Evolutionary conservation across 352 stramenopile genomes (phyloP).

Genomic region (Phytopythium ostracodes): DNA sequence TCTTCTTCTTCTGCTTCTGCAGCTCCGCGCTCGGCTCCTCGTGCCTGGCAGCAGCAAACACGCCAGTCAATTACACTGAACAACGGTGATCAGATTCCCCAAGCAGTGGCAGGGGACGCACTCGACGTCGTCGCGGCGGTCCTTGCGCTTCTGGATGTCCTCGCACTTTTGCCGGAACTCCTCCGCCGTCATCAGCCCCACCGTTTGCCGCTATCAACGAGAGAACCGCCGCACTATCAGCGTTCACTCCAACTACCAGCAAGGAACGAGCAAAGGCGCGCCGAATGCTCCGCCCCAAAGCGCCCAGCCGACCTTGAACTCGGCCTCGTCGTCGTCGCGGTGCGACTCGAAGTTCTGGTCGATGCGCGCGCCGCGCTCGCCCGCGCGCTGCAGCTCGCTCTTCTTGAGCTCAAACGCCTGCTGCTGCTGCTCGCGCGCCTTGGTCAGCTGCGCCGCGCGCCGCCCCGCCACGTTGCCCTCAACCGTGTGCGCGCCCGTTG

Average conservation of each 20-base stretch:
- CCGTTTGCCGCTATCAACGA: constrained; percentile 61
- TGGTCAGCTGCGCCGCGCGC: constrained; percentile 87
- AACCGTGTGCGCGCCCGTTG: constrained; percentile 93
- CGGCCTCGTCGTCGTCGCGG: constrained; percentile 71
- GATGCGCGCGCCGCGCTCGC: constrained; percentile 81
- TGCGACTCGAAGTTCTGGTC: constrained; percentile 90
- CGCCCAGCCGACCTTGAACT: constrained; percentile 83
- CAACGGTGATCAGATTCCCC: background rate
- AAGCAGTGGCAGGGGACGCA: constrained; percentile 12
- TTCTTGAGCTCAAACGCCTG: constrained; percentile 93
- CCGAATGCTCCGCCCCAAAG: no score
- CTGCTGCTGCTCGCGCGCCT: constrained; percentile 92
- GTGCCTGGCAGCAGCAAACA: constrained; percentile 12
- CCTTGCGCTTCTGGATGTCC: constrained; percentile 50
- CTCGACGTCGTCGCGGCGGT: constrained; percentile 21
- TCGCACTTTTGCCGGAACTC: constrained; percentile 91
- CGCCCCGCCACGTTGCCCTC: constrained; percentile 94
- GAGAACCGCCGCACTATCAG: background rate
- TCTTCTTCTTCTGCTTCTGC: constrained; percentile 72
- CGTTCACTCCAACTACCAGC: background rate
- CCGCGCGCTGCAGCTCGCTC: constrained; percentile 82
- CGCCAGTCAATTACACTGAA: background rate
- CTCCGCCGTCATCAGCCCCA: constrained; percentile 93
- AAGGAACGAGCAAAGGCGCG: background rate
- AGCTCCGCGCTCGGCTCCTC: constrained; percentile 22